A percentile compares a stretch with the other conserved stretches of the same genome.
Evolutionary conservation across 2,329 filamentous ascomycete genomes (phyloP).

Genomic region (Fusarium xylarioides): DNA sequence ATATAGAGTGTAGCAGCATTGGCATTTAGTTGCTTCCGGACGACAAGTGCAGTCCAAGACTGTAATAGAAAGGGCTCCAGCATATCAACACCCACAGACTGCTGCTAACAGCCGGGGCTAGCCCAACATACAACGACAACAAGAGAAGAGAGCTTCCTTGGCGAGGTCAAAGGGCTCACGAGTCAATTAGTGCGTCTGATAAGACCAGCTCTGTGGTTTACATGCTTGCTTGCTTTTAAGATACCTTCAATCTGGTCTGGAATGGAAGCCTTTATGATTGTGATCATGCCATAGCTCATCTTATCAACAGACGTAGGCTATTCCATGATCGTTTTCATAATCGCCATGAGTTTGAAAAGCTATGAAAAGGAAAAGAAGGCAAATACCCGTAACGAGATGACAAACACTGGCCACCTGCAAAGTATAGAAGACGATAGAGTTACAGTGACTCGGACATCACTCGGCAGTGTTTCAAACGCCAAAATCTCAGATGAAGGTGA

Average conservation of each 20-base stretch:
- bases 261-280: neutral
- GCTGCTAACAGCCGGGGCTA: conserved; percentile 12
- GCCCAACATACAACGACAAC: neutral
- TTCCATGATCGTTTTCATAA: neutral
- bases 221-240: neutral
- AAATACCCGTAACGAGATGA: conserved; percentile 11
- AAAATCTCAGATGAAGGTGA: neutral
- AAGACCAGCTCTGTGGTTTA: neutral
- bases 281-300: neutral
- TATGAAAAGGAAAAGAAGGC: neutral
- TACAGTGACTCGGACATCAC: neutral
- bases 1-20: neutral
- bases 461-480: neutral
- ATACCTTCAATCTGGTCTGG: neutral
- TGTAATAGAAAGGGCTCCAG: neutral
- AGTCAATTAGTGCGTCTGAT: neutral
- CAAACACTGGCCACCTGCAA: conserved; percentile 1
- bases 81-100: neutral
- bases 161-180: too few relatives aligned
- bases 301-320: neutral
- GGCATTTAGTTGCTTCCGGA: neutral
- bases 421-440: neutral
- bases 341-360: neutral
- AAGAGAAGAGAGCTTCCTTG: neutral
- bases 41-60: neutral